Conservation (phyloP, 768 basidiomycete species). For the Tephrocybe sp. region DNA sequence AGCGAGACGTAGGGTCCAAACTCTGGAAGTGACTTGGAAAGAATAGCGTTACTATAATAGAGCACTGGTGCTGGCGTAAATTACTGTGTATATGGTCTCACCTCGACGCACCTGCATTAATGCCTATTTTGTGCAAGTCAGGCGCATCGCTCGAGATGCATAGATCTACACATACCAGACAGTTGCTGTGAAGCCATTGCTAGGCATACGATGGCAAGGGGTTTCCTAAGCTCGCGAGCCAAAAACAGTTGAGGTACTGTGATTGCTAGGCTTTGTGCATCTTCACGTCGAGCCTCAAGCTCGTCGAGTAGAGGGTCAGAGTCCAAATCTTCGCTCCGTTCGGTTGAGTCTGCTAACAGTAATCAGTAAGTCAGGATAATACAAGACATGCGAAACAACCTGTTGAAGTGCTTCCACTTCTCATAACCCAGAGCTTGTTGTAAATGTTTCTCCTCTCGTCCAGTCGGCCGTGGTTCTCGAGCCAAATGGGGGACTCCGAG, state of each 20-base stretch:
- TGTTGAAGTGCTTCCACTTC: constrained; percentile 21
- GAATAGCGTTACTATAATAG: constrained; percentile 89
- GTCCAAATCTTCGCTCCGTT: constrained; percentile 15
- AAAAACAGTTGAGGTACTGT: constrained; percentile 54
- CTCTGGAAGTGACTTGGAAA: constrained; percentile 76
- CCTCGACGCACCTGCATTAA: constrained; percentile 60
- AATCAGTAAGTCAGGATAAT: neutral
- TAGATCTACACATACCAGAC: constrained; percentile 50
- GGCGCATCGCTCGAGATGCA: neutral
- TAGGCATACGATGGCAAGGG: constrained; percentile 65
- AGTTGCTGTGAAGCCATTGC: constrained; percentile 80
- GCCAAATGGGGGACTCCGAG: constrained; percentile 74
- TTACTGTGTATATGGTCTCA: neutral
- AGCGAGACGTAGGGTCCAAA: constrained; percentile 81
- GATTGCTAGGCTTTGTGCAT: constrained; percentile 30
- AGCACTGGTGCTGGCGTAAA: constrained; percentile 51
- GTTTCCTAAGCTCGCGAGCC: constrained; percentile 54
- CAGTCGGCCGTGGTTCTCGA: constrained; percentile 46
- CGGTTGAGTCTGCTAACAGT: constrained; percentile 3
- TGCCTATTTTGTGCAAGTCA: constrained; percentile 42
- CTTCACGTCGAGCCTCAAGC: constrained; percentile 24
- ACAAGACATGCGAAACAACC: constrained; percentile 20
- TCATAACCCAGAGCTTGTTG: constrained; percentile 53
- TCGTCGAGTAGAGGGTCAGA: constrained; percentile 45
- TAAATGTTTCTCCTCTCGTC: constrained; percentile 50